These are phyloP conservation scores for Dendrobium huoshanense DNA, from an alignment of 106 monocot species.

Conservation along the genomic window DNA sequence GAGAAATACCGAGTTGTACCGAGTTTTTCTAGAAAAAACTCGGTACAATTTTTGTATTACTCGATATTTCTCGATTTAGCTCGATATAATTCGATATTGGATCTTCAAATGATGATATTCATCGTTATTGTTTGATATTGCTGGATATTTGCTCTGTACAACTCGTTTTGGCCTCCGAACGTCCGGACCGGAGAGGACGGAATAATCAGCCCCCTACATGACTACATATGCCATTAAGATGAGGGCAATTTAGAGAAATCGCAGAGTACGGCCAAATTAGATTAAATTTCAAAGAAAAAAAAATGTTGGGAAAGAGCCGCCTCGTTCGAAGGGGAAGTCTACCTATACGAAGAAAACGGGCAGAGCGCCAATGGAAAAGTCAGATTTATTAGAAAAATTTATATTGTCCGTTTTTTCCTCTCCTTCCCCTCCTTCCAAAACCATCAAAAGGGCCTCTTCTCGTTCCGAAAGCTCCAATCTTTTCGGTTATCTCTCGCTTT, in stretches of 20 bases:
- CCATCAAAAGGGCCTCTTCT: neutral
- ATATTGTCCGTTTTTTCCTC: neutral
- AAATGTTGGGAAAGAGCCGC: neutral
- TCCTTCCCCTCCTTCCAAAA: neutral
- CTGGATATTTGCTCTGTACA: too few relatives aligned
- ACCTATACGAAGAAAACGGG: neutral
- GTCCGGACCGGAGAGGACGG: too few relatives aligned
- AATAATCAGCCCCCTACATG: too few relatives aligned
- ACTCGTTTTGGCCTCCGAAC: too few relatives aligned
- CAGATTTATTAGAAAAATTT: neutral
- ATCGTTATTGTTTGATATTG: too few relatives aligned
- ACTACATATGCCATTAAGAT: too few relatives aligned
- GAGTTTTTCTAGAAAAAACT: too few relatives aligned
- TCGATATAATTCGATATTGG: too few relatives aligned
- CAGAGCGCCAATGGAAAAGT: conserved; percentile 8
- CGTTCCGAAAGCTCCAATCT: neutral
- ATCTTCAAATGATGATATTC: too few relatives aligned
- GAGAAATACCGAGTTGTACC: too few relatives aligned
- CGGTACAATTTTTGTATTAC: too few relatives aligned
- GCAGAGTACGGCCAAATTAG: neutral
- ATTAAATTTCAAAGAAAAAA: neutral
- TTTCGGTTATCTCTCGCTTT: neutral
- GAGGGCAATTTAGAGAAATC: neutral
- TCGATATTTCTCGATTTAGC: too few relatives aligned
- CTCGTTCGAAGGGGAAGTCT: neutral